These are phyloP conservation scores for Fusarium sp. DNA, from an alignment of 2,329 filamentous ascomycete species.

Conservation along the genomic window DNA sequence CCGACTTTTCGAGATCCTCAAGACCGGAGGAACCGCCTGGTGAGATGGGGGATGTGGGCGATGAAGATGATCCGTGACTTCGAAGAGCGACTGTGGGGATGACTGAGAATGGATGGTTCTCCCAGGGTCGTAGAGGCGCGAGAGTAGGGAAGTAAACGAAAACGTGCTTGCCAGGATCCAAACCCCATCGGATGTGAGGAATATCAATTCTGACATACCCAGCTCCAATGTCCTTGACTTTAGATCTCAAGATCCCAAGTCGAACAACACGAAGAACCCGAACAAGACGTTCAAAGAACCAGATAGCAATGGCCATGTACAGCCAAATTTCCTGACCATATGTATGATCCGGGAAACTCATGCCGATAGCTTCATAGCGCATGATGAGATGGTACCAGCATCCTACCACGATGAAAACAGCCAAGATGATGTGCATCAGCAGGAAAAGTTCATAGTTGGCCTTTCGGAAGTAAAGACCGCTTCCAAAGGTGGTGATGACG, in stretches of 20 bases:
- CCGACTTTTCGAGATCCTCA: slow-evolving; percentile 6
- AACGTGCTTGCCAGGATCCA: slow-evolving; percentile 16
- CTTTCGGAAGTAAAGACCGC: slow-evolving; percentile 46
- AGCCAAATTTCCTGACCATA: slow-evolving; percentile 57
- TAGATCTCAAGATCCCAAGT: slow-evolving; percentile 37
- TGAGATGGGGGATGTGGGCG: neutral
- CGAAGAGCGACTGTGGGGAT: slow-evolving; percentile 15
- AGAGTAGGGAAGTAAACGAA: slow-evolving; percentile 22
- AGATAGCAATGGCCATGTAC: slow-evolving; percentile 45
- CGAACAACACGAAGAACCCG: slow-evolving; percentile 39
- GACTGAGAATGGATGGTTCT: slow-evolving; percentile 17
- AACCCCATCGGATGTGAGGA: neutral
- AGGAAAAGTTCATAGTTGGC: slow-evolving; percentile 60
- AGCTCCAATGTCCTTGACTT: slow-evolving; percentile 15
- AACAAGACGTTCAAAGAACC: slow-evolving; percentile 47
- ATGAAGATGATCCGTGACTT: neutral
- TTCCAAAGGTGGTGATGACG: slow-evolving; percentile 1
- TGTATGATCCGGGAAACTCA: slow-evolving; percentile 34
- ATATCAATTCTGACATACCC: slow-evolving; percentile 4
- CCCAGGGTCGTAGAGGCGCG: slow-evolving; percentile 5
- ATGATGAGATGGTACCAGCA: slow-evolving; percentile 57
- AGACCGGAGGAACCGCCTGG: neutral
- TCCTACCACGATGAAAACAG: slow-evolving; percentile 55
- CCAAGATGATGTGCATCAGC: slow-evolving; percentile 55
- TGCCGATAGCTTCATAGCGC: slow-evolving; percentile 42